Conservation (phyloP, 2,329 filamentous ascomycete species). For the Helminthosporium solani region DNA sequence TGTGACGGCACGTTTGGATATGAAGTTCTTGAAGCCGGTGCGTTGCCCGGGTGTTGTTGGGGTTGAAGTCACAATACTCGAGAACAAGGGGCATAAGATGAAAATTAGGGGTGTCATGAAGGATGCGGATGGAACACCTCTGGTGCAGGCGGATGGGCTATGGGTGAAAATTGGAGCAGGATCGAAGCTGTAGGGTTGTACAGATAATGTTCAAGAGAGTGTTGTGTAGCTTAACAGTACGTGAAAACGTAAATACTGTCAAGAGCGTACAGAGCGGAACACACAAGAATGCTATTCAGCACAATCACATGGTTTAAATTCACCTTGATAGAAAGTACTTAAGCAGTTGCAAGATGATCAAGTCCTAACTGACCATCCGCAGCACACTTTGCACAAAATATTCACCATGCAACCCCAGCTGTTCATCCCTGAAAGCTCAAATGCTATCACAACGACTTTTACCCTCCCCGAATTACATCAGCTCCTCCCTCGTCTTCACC, state of each 20-base stretch:
- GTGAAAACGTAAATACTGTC: no score
- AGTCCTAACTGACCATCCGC: no score
- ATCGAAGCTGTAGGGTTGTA: conserved; percentile 15
- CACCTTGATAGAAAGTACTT: not conserved
- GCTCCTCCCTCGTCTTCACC: conserved; percentile 12
- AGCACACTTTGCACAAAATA: not conserved
- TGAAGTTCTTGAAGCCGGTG: conserved; percentile 25
- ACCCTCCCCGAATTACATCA: conserved; percentile 3
- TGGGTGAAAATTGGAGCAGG: conserved; percentile 22
- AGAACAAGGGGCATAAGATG: conserved; percentile 22
- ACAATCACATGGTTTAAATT: not conserved
- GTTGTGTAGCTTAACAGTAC: not conserved
- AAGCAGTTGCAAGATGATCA: not conserved
- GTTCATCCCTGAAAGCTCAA: conserved; percentile 5
- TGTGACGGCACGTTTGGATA: conserved; percentile 24
- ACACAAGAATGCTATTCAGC: not conserved
- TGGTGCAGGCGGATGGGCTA: conserved; percentile 22
- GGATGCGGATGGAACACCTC: conserved; percentile 21
- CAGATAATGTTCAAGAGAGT: no score
- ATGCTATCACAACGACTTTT: conserved; percentile 7
- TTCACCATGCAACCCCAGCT: not conserved
- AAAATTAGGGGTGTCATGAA: conserved; percentile 25
- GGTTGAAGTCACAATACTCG: conserved; percentile 23
- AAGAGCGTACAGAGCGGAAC: not conserved
- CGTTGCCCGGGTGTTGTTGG: conserved; percentile 26